Percentiles rank a stretch among this genome's conserved stretches.
phyloP scores from a whole-genome alignment of 1,139 yeast genomes.

The Pichia sp. region DNA sequence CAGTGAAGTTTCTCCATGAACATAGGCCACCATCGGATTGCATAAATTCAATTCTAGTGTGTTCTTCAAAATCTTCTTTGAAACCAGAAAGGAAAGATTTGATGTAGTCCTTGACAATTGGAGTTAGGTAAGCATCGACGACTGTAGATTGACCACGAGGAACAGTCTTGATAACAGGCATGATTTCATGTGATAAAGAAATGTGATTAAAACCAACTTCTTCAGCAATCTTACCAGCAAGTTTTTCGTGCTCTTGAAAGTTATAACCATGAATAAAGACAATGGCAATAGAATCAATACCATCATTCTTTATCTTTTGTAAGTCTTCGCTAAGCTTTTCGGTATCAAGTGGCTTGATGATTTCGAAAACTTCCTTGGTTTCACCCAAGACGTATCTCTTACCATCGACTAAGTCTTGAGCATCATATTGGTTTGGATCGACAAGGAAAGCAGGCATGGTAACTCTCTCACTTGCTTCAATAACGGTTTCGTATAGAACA shows the following conservation, averaged over 20 bases:
- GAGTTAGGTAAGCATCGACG: slow-evolving; percentile 74
- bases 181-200: slow-evolving; percentile 56
- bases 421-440: slow-evolving; percentile 20
- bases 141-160: slow-evolving; percentile 67
- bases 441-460: slow-evolving; percentile 41
- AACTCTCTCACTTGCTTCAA: slow-evolving; percentile 67
- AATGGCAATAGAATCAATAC: slow-evolving; percentile 59
- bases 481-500: slow-evolving; percentile 51
- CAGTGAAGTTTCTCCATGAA: slow-evolving; percentile 39
- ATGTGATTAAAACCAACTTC: slow-evolving; percentile 47
- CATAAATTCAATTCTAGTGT: slow-evolving; percentile 35
- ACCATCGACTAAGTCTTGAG: slow-evolving; percentile 23
- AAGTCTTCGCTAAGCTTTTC: slow-evolving; percentile 34
- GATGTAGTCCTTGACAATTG: slow-evolving; percentile 57
- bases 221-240: slow-evolving; percentile 50
- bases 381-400: slow-evolving; percentile 39
- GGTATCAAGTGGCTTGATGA: slow-evolving; percentile 42
- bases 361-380: slow-evolving; percentile 56
- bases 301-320: slow-evolving; percentile 38
- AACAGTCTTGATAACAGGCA: slow-evolving; percentile 67
- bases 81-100: slow-evolving; percentile 55
- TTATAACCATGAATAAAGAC: slow-evolving; percentile 66
- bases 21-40: slow-evolving; percentile 56
- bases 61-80: slow-evolving; percentile 38
- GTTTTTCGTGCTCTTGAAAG: slow-evolving; percentile 54